Evolutionary conservation across 176 grass and related monocot genomes (phyloP), one percentile per base, ranked within the genome.

Genomic region (Musa schizocarpa): DNA sequence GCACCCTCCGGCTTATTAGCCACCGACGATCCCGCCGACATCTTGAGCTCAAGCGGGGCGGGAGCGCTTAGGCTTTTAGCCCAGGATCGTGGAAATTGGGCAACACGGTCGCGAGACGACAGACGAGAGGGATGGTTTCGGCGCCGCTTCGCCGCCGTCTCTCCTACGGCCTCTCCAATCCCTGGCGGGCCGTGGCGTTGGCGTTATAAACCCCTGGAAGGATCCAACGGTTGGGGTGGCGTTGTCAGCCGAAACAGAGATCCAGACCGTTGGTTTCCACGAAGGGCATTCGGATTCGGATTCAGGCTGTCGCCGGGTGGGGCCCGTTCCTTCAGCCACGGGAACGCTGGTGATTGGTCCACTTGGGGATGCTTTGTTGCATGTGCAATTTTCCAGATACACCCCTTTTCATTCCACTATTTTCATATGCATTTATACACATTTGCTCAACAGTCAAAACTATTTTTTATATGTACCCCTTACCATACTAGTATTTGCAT

Each of bases 11-110:
- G 3, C 51, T 65, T 72, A 50, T 76, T 73, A 27, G 55, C 84
- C 67, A 74, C 81, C 85, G 43, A 2, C 58, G 14, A 11, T 13
- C 52, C 43, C 66, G 57, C 72, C 73, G 63, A 64, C 71, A 75
- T 75, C 13, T 1, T 12, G 48, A 64, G 63, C 22, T 68, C 67
- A 63, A 52, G 6, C 61, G 16, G 34, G 43, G 54, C 50, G 43
- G 51, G 53, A 67, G 51, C 51, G 11, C 50, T 13, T 10, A 1
- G 13, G 9, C 2, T 63, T 53, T 21, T 9, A 23, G 54, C 12
- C 27, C 23, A 16, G 19, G 67, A 52, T 53, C 17, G 27, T 9
- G 71, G 53, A 57, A 69, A 72, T 52, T 13, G 34, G 59, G 34
- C 52, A 23, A 51, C 17, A 27, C 21, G 19, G 49, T 22, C 1